phyloP scores from a whole-genome alignment of 805 yeast genomes.

The Candida wancherniae region DNA sequence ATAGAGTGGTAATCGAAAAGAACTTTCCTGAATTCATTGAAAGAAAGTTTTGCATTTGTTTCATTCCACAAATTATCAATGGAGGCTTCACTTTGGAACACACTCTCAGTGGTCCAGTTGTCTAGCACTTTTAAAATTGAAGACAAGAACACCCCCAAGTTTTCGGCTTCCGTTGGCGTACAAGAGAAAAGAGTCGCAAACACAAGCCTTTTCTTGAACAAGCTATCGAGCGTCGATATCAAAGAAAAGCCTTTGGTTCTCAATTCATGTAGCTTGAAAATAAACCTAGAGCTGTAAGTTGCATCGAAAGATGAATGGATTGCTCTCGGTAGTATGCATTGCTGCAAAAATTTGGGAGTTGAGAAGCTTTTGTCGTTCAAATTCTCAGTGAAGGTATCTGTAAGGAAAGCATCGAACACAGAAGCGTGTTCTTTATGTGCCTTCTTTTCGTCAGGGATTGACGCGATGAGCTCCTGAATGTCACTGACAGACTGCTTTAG shows the following conservation, averaged over 20 bases:
- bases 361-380: constrained; percentile 9
- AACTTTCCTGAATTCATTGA: constrained; percentile 33
- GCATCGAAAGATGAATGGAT: constrained; percentile 83
- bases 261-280: constrained; percentile 45
- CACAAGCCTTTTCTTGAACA: constrained; percentile 48
- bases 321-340: constrained; percentile 71
- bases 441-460: constrained; percentile 37
- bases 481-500: constrained; percentile 21
- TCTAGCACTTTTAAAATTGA: constrained; percentile 48
- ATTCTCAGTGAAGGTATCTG: constrained; percentile 36
- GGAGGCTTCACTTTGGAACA: constrained; percentile 20
- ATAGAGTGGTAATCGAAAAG: constrained; percentile 54
- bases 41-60: constrained; percentile 9
- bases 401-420: constrained; percentile 25
- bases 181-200: constrained; percentile 60
- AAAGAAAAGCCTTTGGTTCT: constrained; percentile 34
- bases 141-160: constrained; percentile 68
- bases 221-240: constrained; percentile 35
- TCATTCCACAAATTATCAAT: not conserved
- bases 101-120: constrained; percentile 34
- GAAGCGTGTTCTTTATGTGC: constrained; percentile 42
- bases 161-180: constrained; percentile 76
- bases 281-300: constrained; percentile 56
- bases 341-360: constrained; percentile 43
- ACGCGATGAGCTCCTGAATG: constrained; percentile 21